phyloP scores from a whole-genome alignment of 2,329 filamentous ascomycete species.

The Colletotrichum sp. region DNA sequence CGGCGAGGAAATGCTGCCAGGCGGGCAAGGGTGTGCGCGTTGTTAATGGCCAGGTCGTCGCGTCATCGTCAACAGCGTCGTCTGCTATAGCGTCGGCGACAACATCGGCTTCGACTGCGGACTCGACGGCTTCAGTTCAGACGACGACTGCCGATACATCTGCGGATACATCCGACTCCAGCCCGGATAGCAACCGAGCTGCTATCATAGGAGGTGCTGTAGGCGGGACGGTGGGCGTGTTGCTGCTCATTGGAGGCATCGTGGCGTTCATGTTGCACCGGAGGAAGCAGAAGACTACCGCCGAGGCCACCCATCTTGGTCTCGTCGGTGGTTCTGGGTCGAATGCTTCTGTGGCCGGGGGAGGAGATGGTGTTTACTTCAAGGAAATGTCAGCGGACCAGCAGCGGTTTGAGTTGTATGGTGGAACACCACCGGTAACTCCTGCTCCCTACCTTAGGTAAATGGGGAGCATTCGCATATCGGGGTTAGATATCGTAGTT shows the following conservation, averaged over 20 bases:
- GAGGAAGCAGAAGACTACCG: not conserved
- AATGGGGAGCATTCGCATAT: not conserved
- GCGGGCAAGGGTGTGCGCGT: not conserved
- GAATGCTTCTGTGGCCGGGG: not conserved
- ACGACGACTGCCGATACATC: not conserved
- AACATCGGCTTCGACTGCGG: not conserved
- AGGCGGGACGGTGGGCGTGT: not conserved
- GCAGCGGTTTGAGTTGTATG: not conserved
- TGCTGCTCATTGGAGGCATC: not conserved
- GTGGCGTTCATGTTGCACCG: not conserved
- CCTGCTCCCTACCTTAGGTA: not conserved
- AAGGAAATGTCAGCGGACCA: not conserved
- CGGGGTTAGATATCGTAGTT: not conserved
- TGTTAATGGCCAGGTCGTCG: not conserved
- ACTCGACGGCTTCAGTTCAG: not conserved
- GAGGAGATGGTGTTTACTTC: not conserved
- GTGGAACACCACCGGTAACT: not conserved
- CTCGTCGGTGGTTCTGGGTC: not conserved
- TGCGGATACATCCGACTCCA: accelerated
- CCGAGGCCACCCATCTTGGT: not conserved
- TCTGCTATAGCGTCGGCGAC: not conserved
- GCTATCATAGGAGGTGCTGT: not conserved
- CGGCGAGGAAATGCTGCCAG: not conserved
- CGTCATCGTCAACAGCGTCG: not conserved
- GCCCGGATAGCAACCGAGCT: not conserved